Evolutionary conservation across 768 basidiomycete genomes (phyloP).

Genomic region (Boletellus ananiceps): DNA sequence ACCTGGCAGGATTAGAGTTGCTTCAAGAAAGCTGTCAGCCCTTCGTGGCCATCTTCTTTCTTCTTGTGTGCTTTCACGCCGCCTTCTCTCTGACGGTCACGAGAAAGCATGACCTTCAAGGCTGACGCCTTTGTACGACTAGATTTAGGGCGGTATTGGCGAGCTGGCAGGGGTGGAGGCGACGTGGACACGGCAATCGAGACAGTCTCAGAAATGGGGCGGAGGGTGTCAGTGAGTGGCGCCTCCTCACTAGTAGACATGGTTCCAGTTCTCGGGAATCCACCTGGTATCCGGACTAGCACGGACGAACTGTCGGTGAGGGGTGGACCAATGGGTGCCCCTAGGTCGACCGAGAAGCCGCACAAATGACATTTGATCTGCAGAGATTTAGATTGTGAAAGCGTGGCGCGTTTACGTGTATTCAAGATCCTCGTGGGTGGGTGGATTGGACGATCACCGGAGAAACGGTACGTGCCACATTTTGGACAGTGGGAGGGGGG

Average conservation of each 20-base stretch:
- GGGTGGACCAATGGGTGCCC: neutral
- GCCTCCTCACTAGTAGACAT: neutral
- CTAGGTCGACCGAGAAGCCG: conserved; percentile 9
- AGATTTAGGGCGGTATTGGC: conserved; percentile 40
- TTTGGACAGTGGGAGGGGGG: conserved; percentile 38
- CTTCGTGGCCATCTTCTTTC: conserved; percentile 27
- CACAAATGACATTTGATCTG: conserved; percentile 21
- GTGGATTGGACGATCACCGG: conserved; percentile 36
- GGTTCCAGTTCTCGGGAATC: neutral
- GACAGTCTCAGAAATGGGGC: neutral
- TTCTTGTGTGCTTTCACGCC: conserved; percentile 18
- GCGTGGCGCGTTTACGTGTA: conserved; percentile 5
- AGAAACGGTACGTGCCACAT: conserved; percentile 51
- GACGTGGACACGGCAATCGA: neutral
- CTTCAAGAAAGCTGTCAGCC: conserved; percentile 49
- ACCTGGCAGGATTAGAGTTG: conserved; percentile 9
- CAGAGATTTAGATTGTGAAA: conserved; percentile 1
- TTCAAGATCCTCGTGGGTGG: conserved; percentile 15
- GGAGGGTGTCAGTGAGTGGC: neutral
- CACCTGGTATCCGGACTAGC: neutral
- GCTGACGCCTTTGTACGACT: conserved; percentile 35
- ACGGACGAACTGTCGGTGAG: neutral
- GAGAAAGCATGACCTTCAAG: conserved; percentile 60
- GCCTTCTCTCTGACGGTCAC: conserved; percentile 48
- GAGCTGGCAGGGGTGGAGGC: neutral